Percentiles rank a stretch among this genome's conserved stretches.
Evolutionary conservation across 2,329 filamentous ascomycete genomes (phyloP).

Genomic region (Colletotrichum chrysophilum): DNA sequence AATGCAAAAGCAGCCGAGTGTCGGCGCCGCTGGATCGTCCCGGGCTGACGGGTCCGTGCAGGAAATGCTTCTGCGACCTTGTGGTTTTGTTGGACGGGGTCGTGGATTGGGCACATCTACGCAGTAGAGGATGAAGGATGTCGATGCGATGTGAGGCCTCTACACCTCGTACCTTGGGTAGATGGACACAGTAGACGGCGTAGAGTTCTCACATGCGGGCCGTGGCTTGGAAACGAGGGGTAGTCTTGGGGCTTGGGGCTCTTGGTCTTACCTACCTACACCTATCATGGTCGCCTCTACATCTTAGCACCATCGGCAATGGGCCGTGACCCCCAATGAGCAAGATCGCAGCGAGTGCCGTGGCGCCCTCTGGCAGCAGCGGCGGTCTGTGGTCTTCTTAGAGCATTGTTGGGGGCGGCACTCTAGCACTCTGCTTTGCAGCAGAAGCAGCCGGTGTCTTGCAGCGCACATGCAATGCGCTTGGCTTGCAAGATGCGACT

Average conservation of each 20-base stretch:
- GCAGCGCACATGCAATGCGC: not conserved
- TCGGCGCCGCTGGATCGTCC: not conserved
- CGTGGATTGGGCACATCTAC: not conserved
- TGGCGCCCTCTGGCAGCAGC: slow-evolving; percentile 10
- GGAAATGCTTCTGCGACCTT: not conserved
- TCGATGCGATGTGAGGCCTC: not conserved
- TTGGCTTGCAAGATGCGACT: not conserved
- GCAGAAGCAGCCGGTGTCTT: not conserved
- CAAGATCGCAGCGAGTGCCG: not conserved
- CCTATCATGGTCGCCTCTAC: not conserved
- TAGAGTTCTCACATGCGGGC: not conserved
- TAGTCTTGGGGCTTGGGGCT: not conserved
- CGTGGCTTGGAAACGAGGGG: not conserved
- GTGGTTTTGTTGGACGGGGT: not conserved
- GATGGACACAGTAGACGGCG: not conserved
- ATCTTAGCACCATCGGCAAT: slow-evolving; percentile 3
- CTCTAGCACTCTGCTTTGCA: not conserved
- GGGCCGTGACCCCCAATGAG: not conserved
- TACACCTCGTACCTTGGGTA: not conserved
- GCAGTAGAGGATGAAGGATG: not conserved
- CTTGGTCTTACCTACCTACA: not conserved
- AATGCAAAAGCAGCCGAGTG: not conserved
- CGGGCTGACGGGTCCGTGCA: slow-evolving; percentile 4
- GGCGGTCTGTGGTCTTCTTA: slow-evolving; percentile 7
- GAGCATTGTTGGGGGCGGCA: slow-evolving; percentile 11